These are phyloP conservation scores for Chaetothyriales sp. DNA, from an alignment of 2,329 filamentous ascomycete genomes.

Conservation along the genomic window DNA sequence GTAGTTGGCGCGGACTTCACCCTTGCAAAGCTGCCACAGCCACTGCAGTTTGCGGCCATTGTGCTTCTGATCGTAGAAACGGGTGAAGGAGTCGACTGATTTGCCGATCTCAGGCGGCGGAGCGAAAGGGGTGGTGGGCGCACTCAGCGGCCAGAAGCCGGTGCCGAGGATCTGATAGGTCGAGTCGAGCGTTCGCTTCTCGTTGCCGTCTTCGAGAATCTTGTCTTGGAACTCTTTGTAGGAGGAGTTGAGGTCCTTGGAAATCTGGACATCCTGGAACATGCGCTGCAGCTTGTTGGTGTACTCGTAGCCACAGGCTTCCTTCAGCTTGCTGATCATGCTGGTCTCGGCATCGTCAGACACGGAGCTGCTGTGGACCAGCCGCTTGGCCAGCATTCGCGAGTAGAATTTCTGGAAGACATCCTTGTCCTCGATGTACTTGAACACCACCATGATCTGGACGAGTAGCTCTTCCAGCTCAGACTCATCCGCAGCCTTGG, in stretches of 20 bases:
- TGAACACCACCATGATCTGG: slow-evolving; percentile 99
- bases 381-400: slow-evolving; percentile 82
- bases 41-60: slow-evolving; percentile 92
- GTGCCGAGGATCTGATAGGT: slow-evolving; percentile 89
- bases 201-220: slow-evolving; percentile 48
- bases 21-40: slow-evolving; percentile 97
- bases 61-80: slow-evolving; percentile 93
- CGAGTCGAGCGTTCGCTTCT: slow-evolving; percentile 64
- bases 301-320: slow-evolving; percentile 96
- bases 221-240: slow-evolving; percentile 67
- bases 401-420: slow-evolving; percentile 99
- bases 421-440: slow-evolving; percentile 99
- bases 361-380: slow-evolving; percentile 89
- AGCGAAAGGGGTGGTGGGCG: slow-evolving; percentile 76
- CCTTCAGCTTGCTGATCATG: slow-evolving; percentile 99
- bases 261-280: slow-evolving; percentile 99
- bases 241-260: slow-evolving; percentile 83
- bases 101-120: slow-evolving; percentile 72
- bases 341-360: slow-evolving; percentile 96
- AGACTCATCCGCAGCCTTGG: slow-evolving; percentile 81
- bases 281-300: slow-evolving; percentile 99
- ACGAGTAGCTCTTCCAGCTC: slow-evolving; percentile 79
- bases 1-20: slow-evolving; percentile 88
- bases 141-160: slow-evolving; percentile 87
- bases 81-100: slow-evolving; percentile 78